A percentile compares a stretch with the other conserved stretches of the same genome.
Evolutionary conservation across 192 early-diverging fungal species (phyloP).

Genomic region (Coemansia sp.): DNA sequence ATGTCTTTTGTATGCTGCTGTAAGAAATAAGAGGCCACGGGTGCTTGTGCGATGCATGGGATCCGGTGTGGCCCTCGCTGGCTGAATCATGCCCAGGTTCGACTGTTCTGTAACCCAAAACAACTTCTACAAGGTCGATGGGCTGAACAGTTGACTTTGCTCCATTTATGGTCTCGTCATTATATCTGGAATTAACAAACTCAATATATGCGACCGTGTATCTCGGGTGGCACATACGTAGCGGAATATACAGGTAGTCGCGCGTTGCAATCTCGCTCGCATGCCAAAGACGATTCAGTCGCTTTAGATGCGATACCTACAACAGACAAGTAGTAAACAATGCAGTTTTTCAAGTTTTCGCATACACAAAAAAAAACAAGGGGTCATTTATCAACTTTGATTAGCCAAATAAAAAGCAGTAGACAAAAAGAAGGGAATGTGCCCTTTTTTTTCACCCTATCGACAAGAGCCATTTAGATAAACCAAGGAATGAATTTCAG

Average conservation of each 20-base stretch:
- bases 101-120: constrained; percentile 9
- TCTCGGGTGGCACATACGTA: constrained; percentile 40
- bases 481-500: no score
- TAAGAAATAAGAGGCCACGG: constrained; percentile 40
- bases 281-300: constrained; percentile 51
- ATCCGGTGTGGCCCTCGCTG: not conserved
- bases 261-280: constrained; percentile 39
- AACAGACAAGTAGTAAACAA: constrained; percentile 2
- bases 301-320: constrained; percentile 46
- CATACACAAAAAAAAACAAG: no score
- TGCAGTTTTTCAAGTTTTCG: not conserved
- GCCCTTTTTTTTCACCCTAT: not conserved
- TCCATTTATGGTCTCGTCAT: not conserved
- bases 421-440: not conserved
- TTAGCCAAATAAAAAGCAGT: no score
- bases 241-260: constrained; percentile 38
- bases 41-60: not conserved
- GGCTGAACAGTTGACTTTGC: not conserved
- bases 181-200: constrained; percentile 18
- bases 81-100: not conserved
- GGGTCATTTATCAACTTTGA: not conserved
- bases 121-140: constrained; percentile 42
- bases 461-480: no score
- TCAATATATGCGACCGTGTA: constrained; percentile 31
- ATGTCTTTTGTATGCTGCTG: constrained; percentile 28